These are phyloP conservation scores for Trichoderma afroharzianum DNA, from an alignment of 2,329 filamentous ascomycete species.

Conservation along the genomic window DNA sequence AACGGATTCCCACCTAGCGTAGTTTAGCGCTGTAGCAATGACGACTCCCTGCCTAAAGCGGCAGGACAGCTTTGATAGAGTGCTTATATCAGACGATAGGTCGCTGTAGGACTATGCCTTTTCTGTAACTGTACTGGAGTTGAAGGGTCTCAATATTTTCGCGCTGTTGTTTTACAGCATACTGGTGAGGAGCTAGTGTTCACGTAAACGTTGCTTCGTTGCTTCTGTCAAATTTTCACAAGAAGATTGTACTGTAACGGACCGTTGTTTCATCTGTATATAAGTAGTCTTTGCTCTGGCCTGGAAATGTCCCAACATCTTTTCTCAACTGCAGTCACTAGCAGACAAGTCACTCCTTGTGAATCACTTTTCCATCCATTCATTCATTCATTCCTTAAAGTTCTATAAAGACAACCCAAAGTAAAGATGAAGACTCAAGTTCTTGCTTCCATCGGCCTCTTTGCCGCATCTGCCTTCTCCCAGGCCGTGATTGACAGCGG, in stretches of 20 bases:
- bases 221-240: neutral
- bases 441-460: neutral
- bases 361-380: too few species aligned
- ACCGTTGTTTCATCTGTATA: neutral
- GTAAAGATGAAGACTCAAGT: neutral
- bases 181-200: neutral
- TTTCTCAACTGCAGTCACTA: neutral
- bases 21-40: neutral
- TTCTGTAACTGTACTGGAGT: neutral
- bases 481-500: constrained; percentile 13
- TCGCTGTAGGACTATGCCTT: neutral
- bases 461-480: neutral
- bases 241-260: neutral
- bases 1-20: neutral
- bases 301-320: neutral
- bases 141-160: neutral
- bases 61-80: neutral
- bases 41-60: neutral
- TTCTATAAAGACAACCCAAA: neutral
- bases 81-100: constrained; percentile 11
- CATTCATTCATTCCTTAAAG: neutral
- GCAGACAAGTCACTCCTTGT: neutral
- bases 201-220: neutral
- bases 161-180: neutral
- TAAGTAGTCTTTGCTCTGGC: neutral